Base-by-base conservation (phyloP, 1,284 basidiomycete species). In the Cystobasidium pallidum region DNA sequence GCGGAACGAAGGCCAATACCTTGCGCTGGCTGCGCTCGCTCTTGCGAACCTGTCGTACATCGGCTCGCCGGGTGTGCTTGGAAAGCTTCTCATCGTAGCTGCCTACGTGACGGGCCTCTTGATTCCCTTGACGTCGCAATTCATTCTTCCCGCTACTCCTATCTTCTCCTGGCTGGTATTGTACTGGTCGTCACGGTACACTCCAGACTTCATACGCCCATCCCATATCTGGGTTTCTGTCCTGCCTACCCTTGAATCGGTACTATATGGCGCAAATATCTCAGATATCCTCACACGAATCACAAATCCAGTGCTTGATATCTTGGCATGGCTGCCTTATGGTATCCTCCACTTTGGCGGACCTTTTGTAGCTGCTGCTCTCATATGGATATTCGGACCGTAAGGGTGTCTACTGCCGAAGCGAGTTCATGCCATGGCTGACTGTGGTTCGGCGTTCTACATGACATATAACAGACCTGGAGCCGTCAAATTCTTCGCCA, bases 251-350 rank as follows among this genome's bases (percentile, higher is more conserved):
- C 86, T 98, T 68, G 95, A 99, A 81, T 89, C 90, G 10, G 92
- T 96, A 36, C 85, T 96, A 34, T 98, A 96, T 80, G 95, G 95
- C 11, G 94, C 93, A 63, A 98, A 97, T 83, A 94, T 98, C 75
- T 94, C 91, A 41, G 94, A 97, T 81, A 90, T 98, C 79, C 88
- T 98, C 74, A 98, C 94, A 2, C 87, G 93, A 21, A 93, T 89
- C 82, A 97, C 94, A 2, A 91, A 96, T 78, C 91, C 94, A 2
- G 77, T 92, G 28, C 87, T 99, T 64, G 95, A 99, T 80, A 86
- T 99, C 74, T 79, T 96, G 66, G 94, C 94, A 0, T 99, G 95
- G 95, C 80, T 98, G 0, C 94, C 95, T 0, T 99, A 99, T 79
- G 96, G 96, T 21, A 87, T 98, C 52, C 84, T 89, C 19, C 95